phyloP scores from a whole-genome alignment of 441 rosid species.

The Biscutella auriculata region DNA sequence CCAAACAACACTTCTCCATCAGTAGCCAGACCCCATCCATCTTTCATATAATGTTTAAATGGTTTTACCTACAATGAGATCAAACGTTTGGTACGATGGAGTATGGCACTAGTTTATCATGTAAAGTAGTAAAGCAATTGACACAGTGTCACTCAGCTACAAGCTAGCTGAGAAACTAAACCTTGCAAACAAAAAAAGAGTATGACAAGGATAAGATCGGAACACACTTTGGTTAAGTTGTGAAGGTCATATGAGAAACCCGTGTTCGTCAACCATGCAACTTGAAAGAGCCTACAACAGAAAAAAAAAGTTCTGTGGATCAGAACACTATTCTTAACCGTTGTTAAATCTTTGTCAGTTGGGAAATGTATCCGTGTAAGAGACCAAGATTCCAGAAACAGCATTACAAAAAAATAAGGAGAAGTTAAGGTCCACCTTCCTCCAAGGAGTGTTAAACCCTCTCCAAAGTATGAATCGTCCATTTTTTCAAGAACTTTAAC shows the following conservation, averaged over 20 bases:
- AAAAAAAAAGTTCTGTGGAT: not conserved
- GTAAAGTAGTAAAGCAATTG: too few relatives aligned
- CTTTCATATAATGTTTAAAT: conserved; percentile 76
- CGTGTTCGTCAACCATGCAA: conserved; percentile 70
- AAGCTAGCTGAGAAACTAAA: not conserved
- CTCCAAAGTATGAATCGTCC: conserved; percentile 61
- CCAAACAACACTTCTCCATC: conserved; percentile 79
- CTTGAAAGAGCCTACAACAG: conserved; percentile 85
- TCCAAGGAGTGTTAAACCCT: conserved; percentile 89
- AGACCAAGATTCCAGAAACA: not conserved
- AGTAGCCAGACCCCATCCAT: conserved; percentile 95
- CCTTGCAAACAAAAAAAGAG: not conserved
- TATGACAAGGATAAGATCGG: conserved; percentile 21
- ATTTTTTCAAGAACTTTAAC: conserved; percentile 50
- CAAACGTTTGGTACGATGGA: too few relatives aligned
- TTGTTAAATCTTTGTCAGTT: not conserved
- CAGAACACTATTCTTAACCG: not conserved
- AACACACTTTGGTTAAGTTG: conserved; percentile 69
- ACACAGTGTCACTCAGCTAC: too few relatives aligned
- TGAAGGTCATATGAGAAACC: conserved; percentile 78
- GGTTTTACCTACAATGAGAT: conserved; percentile 40
- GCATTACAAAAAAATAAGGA: not conserved
- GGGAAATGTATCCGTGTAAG: not conserved
- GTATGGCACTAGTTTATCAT: too few relatives aligned
- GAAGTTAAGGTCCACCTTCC: too few relatives aligned